A percentile compares a stretch with the other conserved stretches of the same genome.
These are phyloP conservation scores for Capsella rubella DNA, from an alignment of 441 rosid species.

Conservation along the genomic window DNA sequence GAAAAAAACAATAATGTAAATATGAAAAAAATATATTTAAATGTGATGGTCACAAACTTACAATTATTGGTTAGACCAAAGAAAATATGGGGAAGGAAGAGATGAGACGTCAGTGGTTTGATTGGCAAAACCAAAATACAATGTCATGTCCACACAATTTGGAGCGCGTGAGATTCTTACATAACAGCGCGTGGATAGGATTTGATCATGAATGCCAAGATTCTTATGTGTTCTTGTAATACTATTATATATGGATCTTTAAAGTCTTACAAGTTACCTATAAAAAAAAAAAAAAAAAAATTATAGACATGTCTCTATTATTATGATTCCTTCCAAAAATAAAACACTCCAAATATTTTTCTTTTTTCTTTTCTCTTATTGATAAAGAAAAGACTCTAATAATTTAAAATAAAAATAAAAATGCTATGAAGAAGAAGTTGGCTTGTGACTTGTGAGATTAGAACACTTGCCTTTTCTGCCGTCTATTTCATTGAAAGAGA, in stretches of 20 bases:
- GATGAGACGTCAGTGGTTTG: constrained; percentile 37
- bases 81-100: constrained; percentile 21
- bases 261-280: constrained; percentile 33
- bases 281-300: not conserved
- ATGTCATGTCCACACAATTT: constrained; percentile 34
- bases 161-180: constrained; percentile 4
- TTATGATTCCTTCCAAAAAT: constrained; percentile 31
- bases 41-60: constrained; percentile 23
- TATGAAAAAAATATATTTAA: not conserved
- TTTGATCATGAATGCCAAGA: constrained; percentile 5
- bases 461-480: not conserved
- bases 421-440: constrained; percentile 8
- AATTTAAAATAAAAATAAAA: not conserved
- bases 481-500: constrained; percentile 1
- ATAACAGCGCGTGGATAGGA: constrained; percentile 25
- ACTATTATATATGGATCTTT: constrained; percentile 2
- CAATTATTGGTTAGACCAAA: constrained; percentile 30
- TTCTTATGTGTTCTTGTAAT: constrained; percentile 13
- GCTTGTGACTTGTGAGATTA: constrained; percentile 35
- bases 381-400: too few species aligned
- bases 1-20: not conserved
- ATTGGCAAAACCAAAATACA: constrained; percentile 9
- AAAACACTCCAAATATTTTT: not conserved
- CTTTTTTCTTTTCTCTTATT: too few species aligned
- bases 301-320: constrained; percentile 14